Conservation (phyloP, 2,329 filamentous ascomycete genomes). For the Cercospora citrullina region DNA sequence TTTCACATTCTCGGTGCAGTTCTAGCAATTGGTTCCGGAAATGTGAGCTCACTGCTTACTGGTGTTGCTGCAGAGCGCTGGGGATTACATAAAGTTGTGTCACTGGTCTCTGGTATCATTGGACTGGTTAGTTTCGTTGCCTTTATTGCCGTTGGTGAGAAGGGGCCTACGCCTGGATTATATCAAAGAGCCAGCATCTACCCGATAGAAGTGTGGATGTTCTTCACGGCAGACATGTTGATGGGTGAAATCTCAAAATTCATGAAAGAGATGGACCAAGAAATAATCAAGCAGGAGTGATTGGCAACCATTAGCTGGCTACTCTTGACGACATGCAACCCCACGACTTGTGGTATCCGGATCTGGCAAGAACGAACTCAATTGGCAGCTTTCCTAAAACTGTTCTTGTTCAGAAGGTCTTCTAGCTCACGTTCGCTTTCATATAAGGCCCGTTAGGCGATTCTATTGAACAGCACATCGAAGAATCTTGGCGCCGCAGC, state of each 20-base stretch:
- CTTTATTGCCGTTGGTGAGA: constrained; percentile 1
- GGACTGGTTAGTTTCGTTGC: constrained; percentile 8
- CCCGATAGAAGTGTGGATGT: constrained; percentile 17
- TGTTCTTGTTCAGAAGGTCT: no score
- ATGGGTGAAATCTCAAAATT: constrained; percentile 1
- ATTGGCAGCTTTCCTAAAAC: no score
- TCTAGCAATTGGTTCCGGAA: constrained; percentile 13
- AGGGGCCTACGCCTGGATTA: constrained; percentile 2
- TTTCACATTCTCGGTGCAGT: constrained; percentile 17
- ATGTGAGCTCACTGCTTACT: constrained; percentile 18
- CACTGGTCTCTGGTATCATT: constrained; percentile 8
- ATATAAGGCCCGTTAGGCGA: no score
- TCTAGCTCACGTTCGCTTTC: no score
- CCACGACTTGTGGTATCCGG: not conserved
- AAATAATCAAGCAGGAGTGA: not conserved
- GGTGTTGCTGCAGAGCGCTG: constrained; percentile 6
- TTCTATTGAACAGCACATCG: no score
- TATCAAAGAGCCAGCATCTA: constrained; percentile 20
- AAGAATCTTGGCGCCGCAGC: no score
- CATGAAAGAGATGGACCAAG: constrained; percentile 5
- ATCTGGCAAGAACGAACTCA: not conserved
- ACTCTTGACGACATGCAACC: not conserved
- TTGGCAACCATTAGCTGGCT: not conserved
- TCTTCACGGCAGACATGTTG: constrained; percentile 13
- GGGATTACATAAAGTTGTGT: constrained; percentile 12